These are phyloP conservation scores for Pyrenophora seminiperda DNA, from an alignment of 2,329 filamentous ascomycete genomes.

Conservation along the genomic window DNA sequence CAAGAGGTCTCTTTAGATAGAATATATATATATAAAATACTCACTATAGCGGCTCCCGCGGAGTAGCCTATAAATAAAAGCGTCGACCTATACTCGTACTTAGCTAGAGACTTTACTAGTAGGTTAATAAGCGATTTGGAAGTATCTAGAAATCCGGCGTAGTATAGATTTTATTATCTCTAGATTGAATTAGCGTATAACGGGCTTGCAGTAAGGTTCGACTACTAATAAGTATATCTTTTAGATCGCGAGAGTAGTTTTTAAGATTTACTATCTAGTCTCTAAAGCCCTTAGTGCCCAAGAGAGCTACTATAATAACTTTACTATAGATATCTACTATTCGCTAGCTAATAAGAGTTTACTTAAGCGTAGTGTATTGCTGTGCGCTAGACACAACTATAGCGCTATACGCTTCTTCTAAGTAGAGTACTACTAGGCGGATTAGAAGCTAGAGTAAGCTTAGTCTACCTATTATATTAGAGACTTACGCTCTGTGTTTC, in stretches of 20 bases:
- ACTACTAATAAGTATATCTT: constrained; percentile 1
- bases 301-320: constrained; percentile 1
- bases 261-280: constrained; percentile 3
- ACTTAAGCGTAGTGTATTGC: not conserved
- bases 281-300: not conserved
- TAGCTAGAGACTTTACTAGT: not conserved
- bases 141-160: constrained; percentile 1
- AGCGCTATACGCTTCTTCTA: constrained; percentile 2
- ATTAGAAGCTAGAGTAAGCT: not conserved
- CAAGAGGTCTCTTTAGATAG: not conserved
- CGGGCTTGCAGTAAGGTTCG: not conserved
- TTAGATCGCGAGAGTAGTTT: not conserved
- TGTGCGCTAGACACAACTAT: constrained; percentile 1
- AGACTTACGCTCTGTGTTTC: not conserved
- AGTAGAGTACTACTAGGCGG: not conserved
- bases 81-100: not conserved
- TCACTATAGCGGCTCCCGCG: constrained; percentile 1
- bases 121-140: not conserved
- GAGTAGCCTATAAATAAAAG: constrained; percentile 5
- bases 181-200: not conserved
- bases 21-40: constrained; percentile 1
- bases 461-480: not conserved
- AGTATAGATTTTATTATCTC: not conserved
- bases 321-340: not conserved
- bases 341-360: not conserved